Evolutionary conservation across 2,329 filamentous ascomycete genomes (phyloP).

Genomic region (Fusarium keratoplasticum): DNA sequence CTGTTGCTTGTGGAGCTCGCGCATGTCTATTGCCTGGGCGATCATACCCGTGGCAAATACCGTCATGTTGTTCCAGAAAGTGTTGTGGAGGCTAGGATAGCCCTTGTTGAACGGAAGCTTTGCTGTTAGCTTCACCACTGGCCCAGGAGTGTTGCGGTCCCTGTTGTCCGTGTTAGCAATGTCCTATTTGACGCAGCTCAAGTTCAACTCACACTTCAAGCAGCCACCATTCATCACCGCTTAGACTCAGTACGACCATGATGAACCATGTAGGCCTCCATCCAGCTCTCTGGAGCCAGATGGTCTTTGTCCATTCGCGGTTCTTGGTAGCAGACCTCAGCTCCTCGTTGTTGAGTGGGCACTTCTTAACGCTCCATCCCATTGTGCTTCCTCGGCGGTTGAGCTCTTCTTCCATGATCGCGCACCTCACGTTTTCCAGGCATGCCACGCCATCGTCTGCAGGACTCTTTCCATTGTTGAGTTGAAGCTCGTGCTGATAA

Average conservation of each 20-base stretch:
- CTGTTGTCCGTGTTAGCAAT: constrained; percentile 40
- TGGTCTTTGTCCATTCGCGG: constrained; percentile 70
- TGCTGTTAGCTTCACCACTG: constrained; percentile 48
- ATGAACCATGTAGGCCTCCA: constrained; percentile 82
- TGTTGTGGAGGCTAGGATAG: constrained; percentile 58
- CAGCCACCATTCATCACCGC: constrained; percentile 84
- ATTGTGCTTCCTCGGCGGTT: constrained; percentile 68
- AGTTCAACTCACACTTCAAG: constrained; percentile 66
- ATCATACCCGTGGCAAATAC: constrained; percentile 64
- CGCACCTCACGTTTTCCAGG: constrained; percentile 72
- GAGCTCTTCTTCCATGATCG: constrained; percentile 71
- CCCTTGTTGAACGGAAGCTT: constrained; percentile 58
- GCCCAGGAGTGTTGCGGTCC: constrained; percentile 41
- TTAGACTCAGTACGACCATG: constrained; percentile 75
- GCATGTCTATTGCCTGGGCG: constrained; percentile 61
- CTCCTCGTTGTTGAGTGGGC: constrained; percentile 64
- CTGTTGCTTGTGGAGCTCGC: constrained; percentile 58
- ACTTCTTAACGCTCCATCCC: constrained; percentile 70
- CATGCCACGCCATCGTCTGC: constrained; percentile 66
- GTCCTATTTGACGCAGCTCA: background rate
- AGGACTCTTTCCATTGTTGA: constrained; percentile 71
- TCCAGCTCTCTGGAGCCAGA: constrained; percentile 77
- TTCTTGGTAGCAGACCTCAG: constrained; percentile 71
- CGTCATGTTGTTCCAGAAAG: constrained; percentile 65
- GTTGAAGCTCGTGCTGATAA: constrained; percentile 69